Base-by-base conservation (phyloP, 495 filamentous ascomycete species). In the Podospora anserina region DNA sequence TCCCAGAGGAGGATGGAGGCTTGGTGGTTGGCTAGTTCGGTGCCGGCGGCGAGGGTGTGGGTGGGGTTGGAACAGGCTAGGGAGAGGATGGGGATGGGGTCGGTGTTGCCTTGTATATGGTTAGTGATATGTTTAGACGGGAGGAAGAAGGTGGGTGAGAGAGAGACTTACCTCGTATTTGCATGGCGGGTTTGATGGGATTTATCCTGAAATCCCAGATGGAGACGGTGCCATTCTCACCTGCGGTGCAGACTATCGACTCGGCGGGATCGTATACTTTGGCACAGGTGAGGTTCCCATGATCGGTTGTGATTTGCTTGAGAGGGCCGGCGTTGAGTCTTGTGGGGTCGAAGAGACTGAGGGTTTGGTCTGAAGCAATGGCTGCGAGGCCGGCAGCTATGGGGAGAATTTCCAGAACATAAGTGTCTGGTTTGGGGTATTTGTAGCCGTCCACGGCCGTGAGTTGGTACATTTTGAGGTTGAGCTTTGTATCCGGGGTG, bases 1-100 rank as follows among this genome's bases (percentile, higher is more conserved):
- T 94, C 92, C 92, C 92, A 97, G 69, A 96, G 81, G 63, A 88
- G 75, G 61, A 96, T 88, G 58, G 87, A 84, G 18, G 91, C 90
- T 75, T 91, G 87, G 30, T 87, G 87, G 53, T 92, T 87, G 16
- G 84, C 85, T 30, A 95, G 80, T 76, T 97, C 94, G 7, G 91
- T 93, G 9, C 94, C 94, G 28, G 88, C 90, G 32, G 88, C 91
- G 15, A 96, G 76, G 13, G 83, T 79, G 71, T 87, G 87, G 18
- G 82, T 84, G 55, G 80, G 78, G 62, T 80, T 79, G 30, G 84
- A 85, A 76, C 86, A 88, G 28, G 88, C 88, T 20, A 95, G 79
- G 1, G 92, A 91, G n/a, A 92, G 80, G 34, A 93, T 61, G 44
- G 30, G 58, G 44, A 58, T 55, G 23, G 16, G 69, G 59, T 61